Conservation (phyloP, 2,329 filamentous ascomycete genomes). For the Teratosphaeria epicoccoides region DNA sequence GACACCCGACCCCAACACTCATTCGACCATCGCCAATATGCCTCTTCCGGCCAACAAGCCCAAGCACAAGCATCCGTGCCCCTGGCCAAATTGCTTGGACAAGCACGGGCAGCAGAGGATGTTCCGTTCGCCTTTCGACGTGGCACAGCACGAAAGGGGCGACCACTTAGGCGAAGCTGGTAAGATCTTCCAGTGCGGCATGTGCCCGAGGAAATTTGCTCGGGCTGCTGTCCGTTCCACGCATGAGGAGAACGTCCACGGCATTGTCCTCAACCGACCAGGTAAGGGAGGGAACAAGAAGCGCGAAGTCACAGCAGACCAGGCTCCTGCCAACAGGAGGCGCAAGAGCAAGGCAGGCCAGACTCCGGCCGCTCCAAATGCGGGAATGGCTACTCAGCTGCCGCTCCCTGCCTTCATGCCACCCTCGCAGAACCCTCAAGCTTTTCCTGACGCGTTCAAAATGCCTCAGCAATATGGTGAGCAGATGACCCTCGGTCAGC, state of each 20-base stretch:
- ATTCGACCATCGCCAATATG: neutral
- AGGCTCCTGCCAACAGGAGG: neutral
- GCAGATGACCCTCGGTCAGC: neutral
- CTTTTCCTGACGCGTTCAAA: neutral
- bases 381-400: neutral
- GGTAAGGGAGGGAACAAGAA: neutral
- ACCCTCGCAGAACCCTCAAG: neutral
- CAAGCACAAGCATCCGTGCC: neutral
- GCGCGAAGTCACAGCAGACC: neutral
- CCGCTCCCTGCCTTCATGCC: neutral
- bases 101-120: neutral
- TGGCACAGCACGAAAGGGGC: neutral
- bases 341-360: neutral
- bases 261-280: neutral
- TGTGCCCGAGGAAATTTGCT: neutral
- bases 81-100: neutral
- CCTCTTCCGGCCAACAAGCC: neutral
- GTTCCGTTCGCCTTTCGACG: neutral
- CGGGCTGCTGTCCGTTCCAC: neutral
- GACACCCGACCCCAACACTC: neutral
- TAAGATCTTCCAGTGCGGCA: neutral
- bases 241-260: neutral
- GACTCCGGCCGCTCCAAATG: neutral
- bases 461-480: neutral
- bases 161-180: neutral